phyloP scores from a whole-genome alignment of 306 rosid species.

The Cucurbita maxima region DNA sequence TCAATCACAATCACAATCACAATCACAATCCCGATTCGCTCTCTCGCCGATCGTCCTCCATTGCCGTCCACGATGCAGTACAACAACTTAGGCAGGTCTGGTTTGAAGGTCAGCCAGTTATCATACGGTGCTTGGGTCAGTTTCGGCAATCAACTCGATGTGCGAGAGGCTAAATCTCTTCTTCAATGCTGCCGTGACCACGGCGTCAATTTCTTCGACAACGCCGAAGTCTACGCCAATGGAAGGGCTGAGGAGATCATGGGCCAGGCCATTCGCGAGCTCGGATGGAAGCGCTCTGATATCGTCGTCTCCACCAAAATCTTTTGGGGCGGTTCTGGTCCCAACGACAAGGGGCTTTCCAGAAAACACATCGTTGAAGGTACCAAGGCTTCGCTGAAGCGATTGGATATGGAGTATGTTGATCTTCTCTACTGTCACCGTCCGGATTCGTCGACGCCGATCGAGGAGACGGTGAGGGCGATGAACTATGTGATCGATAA shows the following conservation, averaged over 20 bases:
- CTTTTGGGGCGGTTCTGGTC: constrained; percentile 97
- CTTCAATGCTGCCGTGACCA: constrained; percentile 82
- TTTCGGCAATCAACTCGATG: constrained; percentile 95
- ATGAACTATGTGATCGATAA: constrained; percentile 72
- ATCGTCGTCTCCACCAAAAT: constrained; percentile 88
- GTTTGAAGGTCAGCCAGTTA: constrained; percentile 81
- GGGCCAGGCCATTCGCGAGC: constrained; percentile 87
- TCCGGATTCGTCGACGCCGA: constrained; percentile 64
- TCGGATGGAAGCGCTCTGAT: constrained; percentile 94
- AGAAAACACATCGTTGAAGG: constrained; percentile 84
- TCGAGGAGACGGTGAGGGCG: constrained; percentile 90
- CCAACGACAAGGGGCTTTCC: constrained; percentile 88
- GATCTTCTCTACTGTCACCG: constrained; percentile 78
- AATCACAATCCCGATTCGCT: no score
- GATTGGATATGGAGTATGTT: constrained; percentile 76
- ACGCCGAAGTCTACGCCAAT: constrained; percentile 94
- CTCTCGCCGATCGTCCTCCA: background rate
- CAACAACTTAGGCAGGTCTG: constrained; percentile 77
- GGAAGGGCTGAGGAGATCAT: constrained; percentile 98
- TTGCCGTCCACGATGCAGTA: constrained; percentile 44
- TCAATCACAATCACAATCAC: no score
- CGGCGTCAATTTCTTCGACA: constrained; percentile 99
- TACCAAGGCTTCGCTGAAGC: constrained; percentile 66
- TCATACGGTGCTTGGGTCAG: constrained; percentile 94
- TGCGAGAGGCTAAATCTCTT: constrained; percentile 79